These are phyloP conservation scores for Penicillium sp. DNA, from an alignment of 2,329 filamentous ascomycete genomes.

Conservation along the genomic window DNA sequence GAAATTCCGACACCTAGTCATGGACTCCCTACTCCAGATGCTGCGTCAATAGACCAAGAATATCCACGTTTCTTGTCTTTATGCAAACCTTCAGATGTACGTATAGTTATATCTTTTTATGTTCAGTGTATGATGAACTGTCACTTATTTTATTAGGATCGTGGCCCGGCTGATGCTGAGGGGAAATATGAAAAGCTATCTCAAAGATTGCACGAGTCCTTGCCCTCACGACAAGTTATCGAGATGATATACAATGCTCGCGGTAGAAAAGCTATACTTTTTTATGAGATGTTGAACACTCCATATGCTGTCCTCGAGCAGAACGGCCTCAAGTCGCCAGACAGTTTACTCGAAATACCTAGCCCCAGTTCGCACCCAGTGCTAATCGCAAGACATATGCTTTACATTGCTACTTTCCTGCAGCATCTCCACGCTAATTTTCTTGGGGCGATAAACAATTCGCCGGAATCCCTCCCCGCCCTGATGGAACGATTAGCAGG, in stretches of 20 bases:
- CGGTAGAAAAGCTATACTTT: conserved; percentile 22
- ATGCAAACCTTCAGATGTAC: background rate
- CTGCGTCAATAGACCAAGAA: background rate
- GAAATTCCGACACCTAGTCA: background rate
- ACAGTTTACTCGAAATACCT: conserved; percentile 26
- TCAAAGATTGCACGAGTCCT: background rate
- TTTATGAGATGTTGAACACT: conserved; percentile 41
- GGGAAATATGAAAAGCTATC: background rate
- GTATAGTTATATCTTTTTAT: background rate
- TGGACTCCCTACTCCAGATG: background rate
- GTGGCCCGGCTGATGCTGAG: background rate
- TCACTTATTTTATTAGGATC: background rate
- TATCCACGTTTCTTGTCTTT: background rate
- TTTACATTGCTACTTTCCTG: conserved; percentile 50
- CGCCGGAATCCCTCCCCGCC: conserved; percentile 18
- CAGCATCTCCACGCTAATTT: conserved; percentile 46
- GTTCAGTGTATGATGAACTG: background rate
- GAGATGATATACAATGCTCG: background rate
- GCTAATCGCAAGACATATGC: conserved; percentile 50
- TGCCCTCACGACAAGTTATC: background rate
- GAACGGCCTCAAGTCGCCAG: conserved; percentile 30
- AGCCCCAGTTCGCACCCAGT: conserved; percentile 47
- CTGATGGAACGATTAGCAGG: conserved; percentile 34
- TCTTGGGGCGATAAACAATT: conserved; percentile 13
- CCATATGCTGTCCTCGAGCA: conserved; percentile 32